Percentiles rank a stretch among this genome's conserved stretches.
phyloP scores from a whole-genome alignment of 306 rosid genomes.

The Cucumis melo region DNA sequence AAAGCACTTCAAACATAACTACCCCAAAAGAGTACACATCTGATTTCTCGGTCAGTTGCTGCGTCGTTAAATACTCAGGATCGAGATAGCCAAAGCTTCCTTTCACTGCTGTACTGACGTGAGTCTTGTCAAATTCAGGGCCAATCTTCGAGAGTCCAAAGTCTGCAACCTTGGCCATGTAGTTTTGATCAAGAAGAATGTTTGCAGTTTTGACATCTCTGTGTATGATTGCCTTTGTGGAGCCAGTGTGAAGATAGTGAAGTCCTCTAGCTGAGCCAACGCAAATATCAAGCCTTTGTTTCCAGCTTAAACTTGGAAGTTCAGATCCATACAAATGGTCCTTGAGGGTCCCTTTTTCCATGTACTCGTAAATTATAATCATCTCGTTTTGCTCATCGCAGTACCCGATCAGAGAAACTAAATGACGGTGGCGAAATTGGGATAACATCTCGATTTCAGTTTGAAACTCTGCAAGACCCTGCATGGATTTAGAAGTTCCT shows the following conservation, averaged over 20 bases:
- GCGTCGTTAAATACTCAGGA: constrained; percentile 53
- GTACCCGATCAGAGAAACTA: constrained; percentile 59
- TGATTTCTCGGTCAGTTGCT: constrained; percentile 54
- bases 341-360: constrained; percentile 53
- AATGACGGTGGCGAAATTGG: constrained; percentile 55
- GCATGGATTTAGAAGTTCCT: constrained; percentile 33
- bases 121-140: constrained; percentile 42
- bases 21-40: constrained; percentile 69
- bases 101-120: constrained; percentile 61
- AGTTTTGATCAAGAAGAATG: constrained; percentile 47
- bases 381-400: constrained; percentile 47
- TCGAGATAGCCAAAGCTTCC: constrained; percentile 79
- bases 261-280: constrained; percentile 74
- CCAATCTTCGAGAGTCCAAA: constrained; percentile 59
- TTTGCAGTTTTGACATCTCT: constrained; percentile 69
- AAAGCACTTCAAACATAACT: constrained; percentile 58
- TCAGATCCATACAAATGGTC: constrained; percentile 39
- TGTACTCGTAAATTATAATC: constrained; percentile 52
- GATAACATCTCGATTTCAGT: constrained; percentile 71
- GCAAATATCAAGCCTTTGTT: constrained; percentile 51
- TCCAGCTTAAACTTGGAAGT: constrained; percentile 38
- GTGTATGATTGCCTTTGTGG: constrained; percentile 50
- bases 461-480: constrained; percentile 46
- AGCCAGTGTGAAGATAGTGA: constrained; percentile 69
- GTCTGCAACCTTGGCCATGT: constrained; percentile 60